Base-by-base conservation (phyloP, 1,139 yeast species). In the Candida mesenterica region DNA sequence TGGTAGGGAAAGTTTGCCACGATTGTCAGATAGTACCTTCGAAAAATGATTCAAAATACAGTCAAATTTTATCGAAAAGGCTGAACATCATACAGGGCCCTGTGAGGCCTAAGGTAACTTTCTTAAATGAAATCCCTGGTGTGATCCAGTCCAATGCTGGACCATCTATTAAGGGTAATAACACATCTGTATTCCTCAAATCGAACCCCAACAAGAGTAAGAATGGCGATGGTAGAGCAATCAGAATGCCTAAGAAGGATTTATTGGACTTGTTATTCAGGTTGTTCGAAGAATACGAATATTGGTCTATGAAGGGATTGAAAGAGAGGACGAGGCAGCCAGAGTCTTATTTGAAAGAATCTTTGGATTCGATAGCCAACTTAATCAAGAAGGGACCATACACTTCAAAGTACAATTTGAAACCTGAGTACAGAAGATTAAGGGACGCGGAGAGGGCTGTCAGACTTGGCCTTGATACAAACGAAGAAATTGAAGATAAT, bases 251-350 rank as follows among this genome's bases (percentile, higher is more conserved):
- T 27, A 82, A 87, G 66, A 88, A 87, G 60, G 97, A 89, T 47
- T 76, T 92, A 39, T 75, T 92, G 72, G 97, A 90, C 60, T 65
- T 87, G 49, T 68, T 92, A 45, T 92, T 94, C 75, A 75, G 86
- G 49, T 71, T 92, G 49, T 92, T 92, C 60, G 97, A 89, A 57
- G 95, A 90, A 59, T 89, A 86, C 59, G 97, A 92, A 56, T 92
- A 90, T 61, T 92, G 98, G 98, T 82, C 95, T 8, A 73, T 92
- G 72, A 89, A 89, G 61, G 97, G 97, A 25, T 69, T 92, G 43
- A 85, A 89, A 56, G 98, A 92, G 58, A 77, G 96, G 50, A 89
- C 97, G 2, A 82, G 83, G 53, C 99, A 92, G 66, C 99, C 99
- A 1, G 98, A 94, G 57, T 82, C 86, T 3, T 94, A 87, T 57